These are phyloP conservation scores for Lodderomyces metapsilosis DNA, from an alignment of 1,139 yeast genomes.

Conservation along the genomic window DNA sequence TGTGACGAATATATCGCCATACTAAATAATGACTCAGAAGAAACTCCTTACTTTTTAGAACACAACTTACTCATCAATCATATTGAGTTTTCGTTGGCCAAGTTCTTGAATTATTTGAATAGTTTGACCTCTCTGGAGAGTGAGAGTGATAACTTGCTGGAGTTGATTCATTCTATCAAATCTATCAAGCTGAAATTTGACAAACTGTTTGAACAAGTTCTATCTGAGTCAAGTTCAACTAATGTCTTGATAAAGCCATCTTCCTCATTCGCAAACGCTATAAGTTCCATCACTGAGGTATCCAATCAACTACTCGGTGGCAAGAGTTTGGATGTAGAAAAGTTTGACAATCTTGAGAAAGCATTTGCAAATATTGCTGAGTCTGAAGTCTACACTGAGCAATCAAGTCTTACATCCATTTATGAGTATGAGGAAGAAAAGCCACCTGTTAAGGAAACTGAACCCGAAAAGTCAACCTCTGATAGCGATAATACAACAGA, in stretches of 20 bases:
- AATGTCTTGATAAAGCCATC: neutral
- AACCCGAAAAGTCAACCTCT: neutral
- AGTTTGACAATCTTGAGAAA: neutral
- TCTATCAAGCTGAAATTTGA: neutral
- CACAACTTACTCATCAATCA: neutral
- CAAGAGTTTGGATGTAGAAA: neutral
- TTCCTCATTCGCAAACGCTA: too few relatives aligned
- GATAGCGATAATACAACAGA: neutral
- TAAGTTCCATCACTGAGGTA: neutral
- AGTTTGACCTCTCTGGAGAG: neutral
- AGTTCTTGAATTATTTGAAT: neutral
- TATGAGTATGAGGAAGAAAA: conserved; percentile 3
- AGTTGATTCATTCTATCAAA: neutral
- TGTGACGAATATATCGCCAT: neutral
- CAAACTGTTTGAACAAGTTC: neutral
- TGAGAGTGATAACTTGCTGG: neutral
- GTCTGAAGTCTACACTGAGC: neutral
- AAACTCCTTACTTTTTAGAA: neutral
- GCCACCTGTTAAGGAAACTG: neutral
- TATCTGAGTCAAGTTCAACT: neutral
- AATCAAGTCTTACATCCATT: neutral
- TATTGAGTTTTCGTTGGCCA: neutral
- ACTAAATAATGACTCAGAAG: neutral
- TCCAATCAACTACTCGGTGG: neutral
- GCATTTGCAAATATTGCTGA: neutral